A percentile compares a stretch with the other conserved stretches of the same genome.
Conservation (phyloP, 2,329 filamentous ascomycete genomes). For the Fusarium sp. region DNA sequence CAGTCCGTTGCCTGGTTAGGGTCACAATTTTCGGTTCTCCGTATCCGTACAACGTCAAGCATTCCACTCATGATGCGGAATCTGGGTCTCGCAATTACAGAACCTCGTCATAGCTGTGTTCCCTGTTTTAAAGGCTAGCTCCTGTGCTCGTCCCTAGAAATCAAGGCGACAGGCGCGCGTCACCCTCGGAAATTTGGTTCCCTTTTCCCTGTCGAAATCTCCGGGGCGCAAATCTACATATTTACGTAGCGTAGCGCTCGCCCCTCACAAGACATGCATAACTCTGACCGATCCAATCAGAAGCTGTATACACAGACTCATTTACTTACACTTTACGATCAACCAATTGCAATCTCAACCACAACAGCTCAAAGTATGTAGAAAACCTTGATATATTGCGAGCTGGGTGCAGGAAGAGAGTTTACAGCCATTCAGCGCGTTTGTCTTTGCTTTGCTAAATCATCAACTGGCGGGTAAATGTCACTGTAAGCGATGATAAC, state of each 20-base stretch:
- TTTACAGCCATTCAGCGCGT: slow-evolving; percentile 1
- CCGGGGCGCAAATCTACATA: slow-evolving; percentile 29
- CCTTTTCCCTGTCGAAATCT: slow-evolving; percentile 38
- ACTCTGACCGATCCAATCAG: slow-evolving; percentile 31
- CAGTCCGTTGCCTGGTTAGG: slow-evolving; percentile 22
- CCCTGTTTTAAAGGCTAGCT: slow-evolving; percentile 23
- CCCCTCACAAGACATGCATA: slow-evolving; percentile 18
- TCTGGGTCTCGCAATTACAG: slow-evolving; percentile 4
- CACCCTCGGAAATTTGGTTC: slow-evolving; percentile 43
- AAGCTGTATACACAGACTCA: slow-evolving; percentile 11
- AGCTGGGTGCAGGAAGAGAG: not conserved
- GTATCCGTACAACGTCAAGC: slow-evolving; percentile 1
- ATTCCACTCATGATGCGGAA: slow-evolving; percentile 16
- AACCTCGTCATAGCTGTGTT: slow-evolving; percentile 25
- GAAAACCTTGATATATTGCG: not conserved
- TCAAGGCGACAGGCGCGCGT: slow-evolving; percentile 15
- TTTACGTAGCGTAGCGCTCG: slow-evolving; percentile 21
- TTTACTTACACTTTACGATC: slow-evolving; percentile 15
- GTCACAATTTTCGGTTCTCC: slow-evolving; percentile 9
- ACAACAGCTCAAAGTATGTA: not conserved
- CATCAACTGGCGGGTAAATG: not conserved
- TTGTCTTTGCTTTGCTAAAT: not conserved
- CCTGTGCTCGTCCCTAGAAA: not conserved
- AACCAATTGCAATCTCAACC: slow-evolving; percentile 26
- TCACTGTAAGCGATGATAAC: too few species aligned